Evolutionary conservation across 2,329 filamentous ascomycete genomes (phyloP).

Genomic region (Phialemoniopsis sp.): DNA sequence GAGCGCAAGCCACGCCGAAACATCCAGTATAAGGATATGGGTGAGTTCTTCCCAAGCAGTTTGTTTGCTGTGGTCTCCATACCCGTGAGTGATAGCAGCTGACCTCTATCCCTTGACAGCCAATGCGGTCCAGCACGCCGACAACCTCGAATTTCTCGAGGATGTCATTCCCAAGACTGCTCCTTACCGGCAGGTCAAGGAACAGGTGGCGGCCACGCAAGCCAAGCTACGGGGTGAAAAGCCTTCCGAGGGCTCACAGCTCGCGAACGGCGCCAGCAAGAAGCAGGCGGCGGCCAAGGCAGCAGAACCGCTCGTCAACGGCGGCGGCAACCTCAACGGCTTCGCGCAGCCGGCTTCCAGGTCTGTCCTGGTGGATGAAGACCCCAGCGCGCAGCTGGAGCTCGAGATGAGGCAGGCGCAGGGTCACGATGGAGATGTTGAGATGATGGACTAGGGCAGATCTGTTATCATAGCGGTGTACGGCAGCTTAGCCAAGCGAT

Average conservation of each 20-base stretch:
- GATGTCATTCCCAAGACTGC: conserved; percentile 87
- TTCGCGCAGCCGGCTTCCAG: conserved; percentile 11
- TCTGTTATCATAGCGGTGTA: too few relatives aligned
- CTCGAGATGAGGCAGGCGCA: conserved; percentile 47
- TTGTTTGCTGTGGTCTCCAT: too few relatives aligned
- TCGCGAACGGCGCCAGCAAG: conserved; percentile 20
- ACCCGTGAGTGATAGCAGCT: too few relatives aligned
- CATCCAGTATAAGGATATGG: conserved; percentile 92
- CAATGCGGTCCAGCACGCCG: conserved; percentile 78
- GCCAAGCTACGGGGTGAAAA: conserved; percentile 43
- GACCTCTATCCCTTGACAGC: conserved; percentile 43
- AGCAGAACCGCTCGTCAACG: conserved; percentile 15
- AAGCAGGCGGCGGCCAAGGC: conserved; percentile 25
- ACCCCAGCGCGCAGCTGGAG: conserved; percentile 50
- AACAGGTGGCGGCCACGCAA: conserved; percentile 46
- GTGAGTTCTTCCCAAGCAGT: conserved; percentile 41
- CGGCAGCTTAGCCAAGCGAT: too few relatives aligned
- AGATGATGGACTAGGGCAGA: conserved; percentile 49
- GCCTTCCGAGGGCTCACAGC: conserved; percentile 17
- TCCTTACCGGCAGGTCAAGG: conserved; percentile 75
- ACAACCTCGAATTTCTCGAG: conserved; percentile 91
- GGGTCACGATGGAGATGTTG: conserved; percentile 46
- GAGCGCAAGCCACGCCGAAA: conserved; percentile 91
- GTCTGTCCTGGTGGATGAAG: conserved; percentile 23
- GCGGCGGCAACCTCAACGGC: conserved; percentile 12